Evolutionary conservation across 345 rosid genomes (phyloP).

Genomic region (Eucalyptus sp.): DNA sequence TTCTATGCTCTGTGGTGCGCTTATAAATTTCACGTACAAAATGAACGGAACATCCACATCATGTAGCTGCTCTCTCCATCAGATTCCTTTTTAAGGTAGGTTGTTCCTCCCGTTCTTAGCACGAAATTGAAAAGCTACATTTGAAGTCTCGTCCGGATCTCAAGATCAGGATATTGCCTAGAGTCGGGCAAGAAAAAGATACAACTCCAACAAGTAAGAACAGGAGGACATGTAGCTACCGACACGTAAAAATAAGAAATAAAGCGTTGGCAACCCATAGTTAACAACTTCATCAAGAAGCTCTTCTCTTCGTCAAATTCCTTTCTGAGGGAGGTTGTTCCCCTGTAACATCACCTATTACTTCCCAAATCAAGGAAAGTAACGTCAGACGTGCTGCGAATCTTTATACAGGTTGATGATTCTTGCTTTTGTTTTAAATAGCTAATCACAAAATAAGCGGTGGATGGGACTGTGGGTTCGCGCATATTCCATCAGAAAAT

Average conservation of each 20-base stretch:
- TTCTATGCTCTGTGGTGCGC: neutral
- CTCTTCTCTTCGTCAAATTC: neutral
- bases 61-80: neutral
- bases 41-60: neutral
- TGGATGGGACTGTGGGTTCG: neutral
- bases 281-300: neutral
- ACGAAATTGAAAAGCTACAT: no score
- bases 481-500: neutral
- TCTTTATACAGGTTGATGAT: neutral
- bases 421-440: neutral
- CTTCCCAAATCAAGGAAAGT: neutral
- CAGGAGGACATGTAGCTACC: fast-evolving
- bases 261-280: fast-evolving
- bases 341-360: neutral
- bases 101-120: neutral
- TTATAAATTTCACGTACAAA: neutral
- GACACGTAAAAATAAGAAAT: fast-evolving
- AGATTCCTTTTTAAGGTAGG: neutral
- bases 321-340: neutral
- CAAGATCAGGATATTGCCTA: no score
- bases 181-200: no score
- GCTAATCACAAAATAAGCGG: neutral
- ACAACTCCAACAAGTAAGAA: no score
- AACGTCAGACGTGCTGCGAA: neutral
- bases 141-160: no score